Evolutionary conservation across 495 filamentous ascomycete species (phyloP).

Genomic region (Aspergillus funiculosus): DNA sequence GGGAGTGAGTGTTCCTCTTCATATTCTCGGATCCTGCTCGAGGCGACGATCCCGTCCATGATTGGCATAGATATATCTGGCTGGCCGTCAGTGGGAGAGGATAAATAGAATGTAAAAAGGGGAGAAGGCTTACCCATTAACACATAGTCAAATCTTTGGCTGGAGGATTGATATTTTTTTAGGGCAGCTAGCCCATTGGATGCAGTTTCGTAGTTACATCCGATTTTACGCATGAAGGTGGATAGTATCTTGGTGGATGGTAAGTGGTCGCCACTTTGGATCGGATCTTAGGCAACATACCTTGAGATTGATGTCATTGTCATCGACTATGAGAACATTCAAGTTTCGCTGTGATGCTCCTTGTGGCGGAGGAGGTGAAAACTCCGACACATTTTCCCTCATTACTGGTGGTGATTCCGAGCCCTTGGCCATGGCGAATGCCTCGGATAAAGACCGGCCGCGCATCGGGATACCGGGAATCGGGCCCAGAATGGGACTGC

Average conservation of each 20-base stretch:
- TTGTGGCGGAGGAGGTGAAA: not conserved
- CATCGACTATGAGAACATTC: slow-evolving; percentile 43
- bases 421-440: slow-evolving; percentile 15
- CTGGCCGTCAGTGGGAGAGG: not conserved
- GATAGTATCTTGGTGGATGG: slow-evolving; percentile 30
- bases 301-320: slow-evolving; percentile 48
- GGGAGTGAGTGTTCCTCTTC: slow-evolving; percentile 30
- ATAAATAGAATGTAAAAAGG: not conserved
- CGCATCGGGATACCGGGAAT: slow-evolving; percentile 8
- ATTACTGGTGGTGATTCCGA: slow-evolving; percentile 16
- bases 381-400: slow-evolving; percentile 11
- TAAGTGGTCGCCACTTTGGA: not conserved
- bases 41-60: slow-evolving; percentile 57
- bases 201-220: slow-evolving; percentile 47
- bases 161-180: slow-evolving; percentile 40
- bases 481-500: slow-evolving; percentile 7
- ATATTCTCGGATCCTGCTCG: slow-evolving; percentile 48
- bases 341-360: slow-evolving; percentile 5
- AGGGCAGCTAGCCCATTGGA: slow-evolving; percentile 55
- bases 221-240: slow-evolving; percentile 51
- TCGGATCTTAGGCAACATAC: slow-evolving; percentile 13
- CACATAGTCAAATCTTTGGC: slow-evolving; percentile 42
- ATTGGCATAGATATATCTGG: slow-evolving; percentile 60
- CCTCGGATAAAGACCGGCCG: slow-evolving; percentile 9
- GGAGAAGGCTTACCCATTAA: slow-evolving; percentile 47